Evolutionary conservation across 345 rosid species (phyloP).

Genomic region (Brassica carinata): DNA sequence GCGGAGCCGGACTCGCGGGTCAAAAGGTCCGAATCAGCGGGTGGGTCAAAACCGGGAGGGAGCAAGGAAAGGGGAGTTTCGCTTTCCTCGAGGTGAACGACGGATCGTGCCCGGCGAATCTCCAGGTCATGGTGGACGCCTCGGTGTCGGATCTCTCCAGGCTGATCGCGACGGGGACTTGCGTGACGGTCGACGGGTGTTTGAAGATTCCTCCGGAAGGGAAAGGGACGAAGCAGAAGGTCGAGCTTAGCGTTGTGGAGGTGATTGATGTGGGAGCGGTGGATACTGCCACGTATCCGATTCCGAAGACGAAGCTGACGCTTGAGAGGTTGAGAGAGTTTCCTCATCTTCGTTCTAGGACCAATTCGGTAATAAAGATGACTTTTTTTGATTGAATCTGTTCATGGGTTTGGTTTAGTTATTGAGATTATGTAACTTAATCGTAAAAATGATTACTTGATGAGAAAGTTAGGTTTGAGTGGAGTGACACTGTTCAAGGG

Average conservation of each 20-base stretch:
- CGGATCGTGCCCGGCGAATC: constrained; percentile 84
- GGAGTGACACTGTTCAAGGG: not conserved
- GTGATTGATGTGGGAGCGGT: constrained; percentile 64
- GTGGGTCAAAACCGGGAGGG: constrained; percentile 92
- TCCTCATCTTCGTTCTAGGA: constrained; percentile 77
- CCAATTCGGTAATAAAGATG: constrained; percentile 19
- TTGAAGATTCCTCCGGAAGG: constrained; percentile 71
- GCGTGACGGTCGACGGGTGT: constrained; percentile 71
- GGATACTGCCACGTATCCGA: constrained; percentile 74
- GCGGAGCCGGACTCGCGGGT: constrained; percentile 79
- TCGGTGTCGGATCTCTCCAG: constrained; percentile 63
- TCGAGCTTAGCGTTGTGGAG: constrained; percentile 81
- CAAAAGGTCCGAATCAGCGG: constrained; percentile 71
- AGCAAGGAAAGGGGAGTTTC: constrained; percentile 81
- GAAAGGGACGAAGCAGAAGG: constrained; percentile 68
- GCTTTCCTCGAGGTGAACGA: constrained; percentile 91
- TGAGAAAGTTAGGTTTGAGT: not conserved
- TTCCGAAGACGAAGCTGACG: constrained; percentile 83
- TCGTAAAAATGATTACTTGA: not conserved
- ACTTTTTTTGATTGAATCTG: not conserved
- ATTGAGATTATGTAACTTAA: not conserved
- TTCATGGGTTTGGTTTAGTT: not conserved
- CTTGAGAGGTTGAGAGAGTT: constrained; percentile 79
- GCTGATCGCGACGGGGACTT: constrained; percentile 77
- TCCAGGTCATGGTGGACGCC: constrained; percentile 80